Conservation (phyloP, 2,329 filamentous ascomycete species). For the Drechmeria coniospora region DNA sequence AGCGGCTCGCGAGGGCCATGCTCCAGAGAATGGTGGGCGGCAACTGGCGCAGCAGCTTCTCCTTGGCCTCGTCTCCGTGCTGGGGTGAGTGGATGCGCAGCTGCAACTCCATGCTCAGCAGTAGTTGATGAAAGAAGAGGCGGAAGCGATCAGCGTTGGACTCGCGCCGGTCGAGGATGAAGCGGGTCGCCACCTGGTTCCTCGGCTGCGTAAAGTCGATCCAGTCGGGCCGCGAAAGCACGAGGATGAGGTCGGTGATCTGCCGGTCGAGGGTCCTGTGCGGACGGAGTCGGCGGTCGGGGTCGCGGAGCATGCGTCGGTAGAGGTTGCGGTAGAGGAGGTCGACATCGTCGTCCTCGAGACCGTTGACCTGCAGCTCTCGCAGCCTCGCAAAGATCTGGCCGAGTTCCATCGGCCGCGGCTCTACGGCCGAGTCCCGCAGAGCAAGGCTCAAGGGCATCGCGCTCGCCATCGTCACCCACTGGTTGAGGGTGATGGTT, state of each 20-base stretch:
- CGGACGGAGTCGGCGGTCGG: constrained; percentile 43
- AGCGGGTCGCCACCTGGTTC: constrained; percentile 60
- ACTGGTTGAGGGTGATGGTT: constrained; percentile 58
- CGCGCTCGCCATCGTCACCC: constrained; percentile 43
- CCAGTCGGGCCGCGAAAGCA: constrained; percentile 54
- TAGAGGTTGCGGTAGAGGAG: constrained; percentile 52
- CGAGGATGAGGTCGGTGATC: constrained; percentile 56
- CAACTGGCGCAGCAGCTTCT: constrained; percentile 47
- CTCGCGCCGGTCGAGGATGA: constrained; percentile 47
- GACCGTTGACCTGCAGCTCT: constrained; percentile 34
- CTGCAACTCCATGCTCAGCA: constrained; percentile 58
- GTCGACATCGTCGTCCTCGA: constrained; percentile 41
- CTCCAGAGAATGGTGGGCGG: constrained; percentile 60
- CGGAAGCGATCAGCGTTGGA: constrained; percentile 42
- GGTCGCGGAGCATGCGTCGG: constrained; percentile 50
- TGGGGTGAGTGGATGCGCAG: constrained; percentile 49
- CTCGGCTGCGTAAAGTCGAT: constrained; percentile 55
- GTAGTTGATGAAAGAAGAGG: constrained; percentile 61
- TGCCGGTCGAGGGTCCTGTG: constrained; percentile 53
- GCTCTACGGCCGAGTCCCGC: constrained; percentile 39
- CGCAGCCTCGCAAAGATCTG: constrained; percentile 43
- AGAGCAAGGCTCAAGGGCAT: constrained; percentile 40
- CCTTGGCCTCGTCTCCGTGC: constrained; percentile 47
- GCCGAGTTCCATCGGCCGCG: constrained; percentile 44
- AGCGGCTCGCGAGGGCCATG: constrained; percentile 56